Evolutionary conservation across 352 stramenopile genomes (phyloP).

Genomic region (Pythium periplocum): DNA sequence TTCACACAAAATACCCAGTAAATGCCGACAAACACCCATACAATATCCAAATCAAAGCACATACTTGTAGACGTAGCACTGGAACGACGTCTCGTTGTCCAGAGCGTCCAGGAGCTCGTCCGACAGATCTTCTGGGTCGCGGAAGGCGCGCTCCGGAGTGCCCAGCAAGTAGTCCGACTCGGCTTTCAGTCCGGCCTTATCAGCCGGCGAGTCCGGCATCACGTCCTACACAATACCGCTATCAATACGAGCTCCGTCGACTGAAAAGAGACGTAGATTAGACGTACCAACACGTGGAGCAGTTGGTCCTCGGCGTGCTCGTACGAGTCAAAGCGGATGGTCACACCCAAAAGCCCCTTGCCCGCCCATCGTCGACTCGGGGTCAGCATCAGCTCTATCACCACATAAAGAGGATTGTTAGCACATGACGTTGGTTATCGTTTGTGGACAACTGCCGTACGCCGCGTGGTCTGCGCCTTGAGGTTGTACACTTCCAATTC

Average conservation of each 20-base stretch:
- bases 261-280: background rate
- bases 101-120: slow-evolving; percentile 88
- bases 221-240: slow-evolving; percentile 52
- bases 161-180: slow-evolving; percentile 94
- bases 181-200: slow-evolving; percentile 84
- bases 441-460: slow-evolving; percentile 12
- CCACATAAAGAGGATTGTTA: background rate
- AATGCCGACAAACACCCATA: background rate
- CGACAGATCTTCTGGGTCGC: slow-evolving; percentile 81
- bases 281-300: slow-evolving; percentile 88
- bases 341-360: slow-evolving; percentile 94
- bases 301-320: slow-evolving; percentile 93
- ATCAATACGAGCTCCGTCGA: slow-evolving; percentile 1
- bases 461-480: slow-evolving; percentile 65
- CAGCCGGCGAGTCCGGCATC: slow-evolving; percentile 82
- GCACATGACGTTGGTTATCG: no score
- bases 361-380: slow-evolving; percentile 92
- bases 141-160: slow-evolving; percentile 87
- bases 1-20: slow-evolving; percentile 11
- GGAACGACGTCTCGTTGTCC: slow-evolving; percentile 81
- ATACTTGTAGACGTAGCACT: slow-evolving; percentile 98
- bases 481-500: slow-evolving; percentile 73
- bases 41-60: slow-evolving; percentile 8
- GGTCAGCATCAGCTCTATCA: slow-evolving; percentile 72
- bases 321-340: slow-evolving; percentile 97